Percentiles rank a stretch among this genome's conserved stretches.
These are phyloP conservation scores for Lasiodiplodia hormozganensis DNA, from an alignment of 2,329 filamentous ascomycete genomes.

Conservation along the genomic window DNA sequence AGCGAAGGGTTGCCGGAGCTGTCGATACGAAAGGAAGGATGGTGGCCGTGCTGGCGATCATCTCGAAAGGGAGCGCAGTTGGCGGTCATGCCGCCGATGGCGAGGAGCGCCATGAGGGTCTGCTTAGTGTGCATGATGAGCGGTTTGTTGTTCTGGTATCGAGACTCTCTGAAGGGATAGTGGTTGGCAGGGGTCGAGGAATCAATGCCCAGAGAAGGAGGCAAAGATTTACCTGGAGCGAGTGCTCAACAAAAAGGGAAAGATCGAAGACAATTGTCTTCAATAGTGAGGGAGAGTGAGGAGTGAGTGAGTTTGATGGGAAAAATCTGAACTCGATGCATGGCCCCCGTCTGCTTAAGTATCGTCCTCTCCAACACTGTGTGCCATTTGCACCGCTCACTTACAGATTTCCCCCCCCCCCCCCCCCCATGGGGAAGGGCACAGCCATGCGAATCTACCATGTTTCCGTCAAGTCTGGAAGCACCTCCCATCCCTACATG, in stretches of 20 bases:
- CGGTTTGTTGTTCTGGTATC: background rate
- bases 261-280: background rate
- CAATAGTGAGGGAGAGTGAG: background rate
- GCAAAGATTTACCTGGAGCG: background rate
- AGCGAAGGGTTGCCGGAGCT: no score
- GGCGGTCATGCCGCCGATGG: slow-evolving; percentile 4
- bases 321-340: background rate
- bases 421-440: background rate
- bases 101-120: background rate
- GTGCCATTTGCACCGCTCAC: background rate
- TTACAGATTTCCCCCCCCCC: background rate
- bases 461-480: background rate
- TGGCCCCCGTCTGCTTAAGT: background rate
- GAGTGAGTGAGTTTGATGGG: background rate
- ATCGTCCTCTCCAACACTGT: background rate
- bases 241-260: background rate
- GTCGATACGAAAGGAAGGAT: no score
- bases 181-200: background rate
- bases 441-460: background rate
- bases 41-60: no score
- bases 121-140: background rate
- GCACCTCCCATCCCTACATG: background rate
- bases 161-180: background rate
- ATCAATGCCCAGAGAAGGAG: background rate
- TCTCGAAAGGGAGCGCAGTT: background rate